A percentile compares a stretch with the other conserved stretches of the same genome.
These are phyloP conservation scores for Excoecaria agallocha DNA, from an alignment of 345 rosid species.

Conservation along the genomic window DNA sequence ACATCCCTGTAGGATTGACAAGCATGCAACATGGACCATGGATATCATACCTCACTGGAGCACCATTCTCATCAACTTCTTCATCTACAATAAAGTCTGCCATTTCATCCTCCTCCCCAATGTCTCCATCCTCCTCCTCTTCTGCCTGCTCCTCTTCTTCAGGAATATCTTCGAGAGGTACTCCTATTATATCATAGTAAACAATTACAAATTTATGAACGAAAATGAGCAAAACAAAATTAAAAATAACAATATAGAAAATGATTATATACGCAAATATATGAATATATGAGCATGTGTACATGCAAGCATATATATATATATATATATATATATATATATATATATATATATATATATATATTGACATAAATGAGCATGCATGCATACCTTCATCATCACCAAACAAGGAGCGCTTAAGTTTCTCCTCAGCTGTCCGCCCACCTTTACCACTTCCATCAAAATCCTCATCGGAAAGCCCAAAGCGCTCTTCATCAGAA, in stretches of 20 bases:
- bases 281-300: background rate
- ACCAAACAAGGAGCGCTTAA: constrained; percentile 72
- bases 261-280: background rate
- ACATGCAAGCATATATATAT: too few relatives aligned
- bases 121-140: constrained; percentile 78
- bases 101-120: constrained; percentile 97
- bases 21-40: background rate
- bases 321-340: background rate
- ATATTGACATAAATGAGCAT: background rate
- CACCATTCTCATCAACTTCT: constrained; percentile 63
- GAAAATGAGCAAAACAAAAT: background rate
- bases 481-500: constrained; percentile 53
- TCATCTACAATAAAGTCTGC: constrained; percentile 96
- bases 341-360: too few relatives aligned
- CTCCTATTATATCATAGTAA: constrained; percentile 34
- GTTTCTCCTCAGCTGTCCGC: constrained; percentile 80
- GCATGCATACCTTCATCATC: constrained; percentile 66
- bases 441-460: constrained; percentile 62
- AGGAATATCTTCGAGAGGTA: constrained; percentile 72
- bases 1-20: constrained; percentile 7
- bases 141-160: constrained; percentile 81
- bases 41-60: constrained; percentile 50
- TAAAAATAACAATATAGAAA: background rate
- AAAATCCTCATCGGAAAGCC: constrained; percentile 72
- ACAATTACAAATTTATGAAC: constrained; percentile 6